These are phyloP conservation scores for Arthrobotrys conoides DNA, from an alignment of 2,329 filamentous ascomycete genomes.

Conservation along the genomic window DNA sequence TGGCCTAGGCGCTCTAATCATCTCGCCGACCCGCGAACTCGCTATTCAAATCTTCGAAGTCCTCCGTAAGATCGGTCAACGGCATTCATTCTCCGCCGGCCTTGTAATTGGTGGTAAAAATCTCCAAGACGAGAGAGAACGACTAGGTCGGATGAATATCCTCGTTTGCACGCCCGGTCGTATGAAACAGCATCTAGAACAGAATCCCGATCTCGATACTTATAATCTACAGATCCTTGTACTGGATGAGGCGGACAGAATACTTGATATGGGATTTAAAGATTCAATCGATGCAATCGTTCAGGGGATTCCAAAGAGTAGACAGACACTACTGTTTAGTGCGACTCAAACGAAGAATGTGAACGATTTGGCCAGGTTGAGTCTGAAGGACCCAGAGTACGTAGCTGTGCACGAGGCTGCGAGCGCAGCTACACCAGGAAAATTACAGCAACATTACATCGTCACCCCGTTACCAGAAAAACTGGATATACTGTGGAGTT, in stretches of 20 bases:
- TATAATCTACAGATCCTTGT: conserved; percentile 94
- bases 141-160: conserved; percentile 93
- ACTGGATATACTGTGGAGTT: conserved; percentile 91
- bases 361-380: conserved; percentile 89
- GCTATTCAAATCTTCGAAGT: conserved; percentile 98
- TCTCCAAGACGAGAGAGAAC: conserved; percentile 86
- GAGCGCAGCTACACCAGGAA: conserved; percentile 82
- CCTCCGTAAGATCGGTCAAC: conserved; percentile 86
- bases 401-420: conserved; percentile 92
- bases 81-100: conserved; percentile 92
- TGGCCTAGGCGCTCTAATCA: conserved; percentile 90
- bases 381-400: conserved; percentile 91
- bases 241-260: conserved; percentile 94
- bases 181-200: conserved; percentile 95
- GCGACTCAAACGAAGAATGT: conserved; percentile 96
- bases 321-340: conserved; percentile 95
- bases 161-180: conserved; percentile 94
- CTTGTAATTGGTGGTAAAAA: conserved; percentile 94
- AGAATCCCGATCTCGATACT: conserved; percentile 89
- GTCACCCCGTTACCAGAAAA: conserved; percentile 88
- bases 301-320: conserved; percentile 85
- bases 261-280: conserved; percentile 98
- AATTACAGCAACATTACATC: conserved; percentile 91
- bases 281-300: conserved; percentile 90
- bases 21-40: conserved; percentile 93